phyloP scores from a whole-genome alignment of 1,139 yeast species.

The Citeromyces siamensis region DNA sequence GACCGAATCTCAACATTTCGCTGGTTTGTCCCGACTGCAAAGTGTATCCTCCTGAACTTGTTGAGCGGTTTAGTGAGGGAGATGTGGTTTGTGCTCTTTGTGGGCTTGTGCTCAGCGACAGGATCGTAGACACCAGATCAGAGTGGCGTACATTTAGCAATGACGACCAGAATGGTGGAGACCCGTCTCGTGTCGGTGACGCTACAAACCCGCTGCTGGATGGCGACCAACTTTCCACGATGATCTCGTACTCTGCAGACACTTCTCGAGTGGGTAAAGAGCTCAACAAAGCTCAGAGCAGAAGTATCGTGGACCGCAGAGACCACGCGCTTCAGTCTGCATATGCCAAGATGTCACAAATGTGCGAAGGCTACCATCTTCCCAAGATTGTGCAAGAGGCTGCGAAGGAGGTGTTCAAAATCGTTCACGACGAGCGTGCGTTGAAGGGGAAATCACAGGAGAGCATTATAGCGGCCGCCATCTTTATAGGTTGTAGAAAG shows the following conservation, averaged over 20 bases:
- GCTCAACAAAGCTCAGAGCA: constrained; percentile 80
- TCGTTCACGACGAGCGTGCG: constrained; percentile 81
- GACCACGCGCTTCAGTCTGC: constrained; percentile 86
- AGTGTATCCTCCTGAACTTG: constrained; percentile 88
- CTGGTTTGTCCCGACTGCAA: constrained; percentile 94
- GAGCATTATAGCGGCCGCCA: constrained; percentile 94
- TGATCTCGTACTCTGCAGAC: constrained; percentile 78
- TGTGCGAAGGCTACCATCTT: constrained; percentile 94
- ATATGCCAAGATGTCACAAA: constrained; percentile 81
- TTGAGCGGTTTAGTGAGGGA: constrained; percentile 93
- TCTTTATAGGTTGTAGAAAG: constrained; percentile 87
- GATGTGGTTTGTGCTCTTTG: constrained; percentile 97
- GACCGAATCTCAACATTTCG: constrained; percentile 66
- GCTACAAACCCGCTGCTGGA: constrained; percentile 94
- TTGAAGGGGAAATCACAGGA: constrained; percentile 89
- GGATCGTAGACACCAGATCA: constrained; percentile 89
- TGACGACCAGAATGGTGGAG: constrained; percentile 97
- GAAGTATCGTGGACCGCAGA: constrained; percentile 72
- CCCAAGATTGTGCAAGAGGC: constrained; percentile 96
- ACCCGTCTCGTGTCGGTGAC: constrained; percentile 98
- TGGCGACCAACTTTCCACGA: constrained; percentile 84
- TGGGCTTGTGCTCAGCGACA: constrained; percentile 85
- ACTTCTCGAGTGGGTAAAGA: constrained; percentile 75
- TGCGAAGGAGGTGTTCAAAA: constrained; percentile 90
- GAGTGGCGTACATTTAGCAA: constrained; percentile 98